Base-by-base conservation (phyloP, 768 basidiomycete species). In the Lepiota brunneoincarnata region DNA sequence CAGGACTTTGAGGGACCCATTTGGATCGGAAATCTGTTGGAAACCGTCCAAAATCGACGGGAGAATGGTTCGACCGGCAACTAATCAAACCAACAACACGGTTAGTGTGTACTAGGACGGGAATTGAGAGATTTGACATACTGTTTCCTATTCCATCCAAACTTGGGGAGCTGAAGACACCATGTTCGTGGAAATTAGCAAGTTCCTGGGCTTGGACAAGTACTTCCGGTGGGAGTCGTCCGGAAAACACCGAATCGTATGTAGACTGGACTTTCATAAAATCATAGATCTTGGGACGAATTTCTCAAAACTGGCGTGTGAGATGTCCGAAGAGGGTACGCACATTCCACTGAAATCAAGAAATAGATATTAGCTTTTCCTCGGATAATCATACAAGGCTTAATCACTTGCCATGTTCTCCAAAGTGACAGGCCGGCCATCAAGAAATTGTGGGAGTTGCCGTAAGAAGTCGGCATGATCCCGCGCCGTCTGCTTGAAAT, bases 121-220 rank as follows among this genome's bases (percentile, higher is more conserved):
- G 28, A 20, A 55, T 10, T 7, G 15, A 20, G 23, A 24, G 12
- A 28, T 5, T 9, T 1, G 11, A 65, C 66, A 54, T 49, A 86
- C 85, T 83, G 63, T 88, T 88, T 36, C 85, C 81, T 49, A 90
- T 82, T n/a, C 85, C 83, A 18, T 67, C 65, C 2, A 75, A 65
- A n/a, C 72, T 62, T 0, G 71, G 63, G 46, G 76, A 78, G 3
- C 74, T 81, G 69, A 89, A 91, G 14, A 89, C 76, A 43, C 76
- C 78, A 64, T 85, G 81, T 69, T 90, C 86, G 63, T 89, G 87
- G 73, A 76, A 91, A 68, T 87, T 81, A 2, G 87, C 88, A 6
- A 91, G 75, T 41, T 73, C 76, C 17, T 81, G 74, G 3, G 78
- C 83, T 62, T 82, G 82, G 6, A 68, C 74, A 15, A 87, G 72